A percentile compares a stretch with the other conserved stretches of the same genome.
Evolutionary conservation across 306 rosid genomes (phyloP).

Genomic region (Vigna angularis): DNA sequence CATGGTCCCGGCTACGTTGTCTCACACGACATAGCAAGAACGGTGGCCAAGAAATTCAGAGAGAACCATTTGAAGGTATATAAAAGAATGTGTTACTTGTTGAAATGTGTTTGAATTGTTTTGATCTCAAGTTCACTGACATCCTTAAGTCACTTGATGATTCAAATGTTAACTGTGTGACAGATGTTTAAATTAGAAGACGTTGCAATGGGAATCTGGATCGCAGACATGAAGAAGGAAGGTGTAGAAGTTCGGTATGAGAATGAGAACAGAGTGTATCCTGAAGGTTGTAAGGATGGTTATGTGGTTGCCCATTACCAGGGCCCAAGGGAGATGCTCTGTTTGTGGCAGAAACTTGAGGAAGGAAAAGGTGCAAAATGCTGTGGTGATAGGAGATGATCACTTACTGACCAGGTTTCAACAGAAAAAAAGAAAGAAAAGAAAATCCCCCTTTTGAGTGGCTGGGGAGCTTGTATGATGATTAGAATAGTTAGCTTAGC

Average conservation of each 20-base stretch:
- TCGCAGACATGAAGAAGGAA: conserved; percentile 76
- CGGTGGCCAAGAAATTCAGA: conserved; percentile 64
- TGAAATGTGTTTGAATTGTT: conserved; percentile 5
- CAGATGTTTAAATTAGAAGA: conserved; percentile 99
- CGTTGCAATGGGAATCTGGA: conserved; percentile 99
- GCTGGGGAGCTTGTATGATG: conserved; percentile 40
- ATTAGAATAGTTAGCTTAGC: conserved; percentile 45
- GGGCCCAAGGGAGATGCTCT: conserved; percentile 94
- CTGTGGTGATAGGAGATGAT: conserved; percentile 69
- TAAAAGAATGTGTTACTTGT: conserved; percentile 4
- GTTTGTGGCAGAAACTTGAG: conserved; percentile 94
- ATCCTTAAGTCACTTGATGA: conserved; percentile 17
- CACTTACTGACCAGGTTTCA: conserved; percentile 38
- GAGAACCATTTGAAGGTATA: conserved; percentile 83
- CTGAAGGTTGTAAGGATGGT: conserved; percentile 86
- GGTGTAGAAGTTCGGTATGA: conserved; percentile 74
- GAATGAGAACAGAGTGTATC: conserved; percentile 67
- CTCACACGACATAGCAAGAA: conserved; percentile 80
- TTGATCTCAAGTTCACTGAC: too few relatives aligned
- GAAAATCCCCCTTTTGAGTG: conserved; percentile 38
- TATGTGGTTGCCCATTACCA: conserved; percentile 98
- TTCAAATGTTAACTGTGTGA: conserved; percentile 35
- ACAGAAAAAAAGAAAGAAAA: neutral
- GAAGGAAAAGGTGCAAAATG: conserved; percentile 73
- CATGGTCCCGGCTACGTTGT: conserved; percentile 99